Percentiles rank a stretch among this genome's conserved stretches.
Evolutionary conservation across 169 alveolate species (phyloP).

Genomic region (Plasmodium knowlesi): DNA sequence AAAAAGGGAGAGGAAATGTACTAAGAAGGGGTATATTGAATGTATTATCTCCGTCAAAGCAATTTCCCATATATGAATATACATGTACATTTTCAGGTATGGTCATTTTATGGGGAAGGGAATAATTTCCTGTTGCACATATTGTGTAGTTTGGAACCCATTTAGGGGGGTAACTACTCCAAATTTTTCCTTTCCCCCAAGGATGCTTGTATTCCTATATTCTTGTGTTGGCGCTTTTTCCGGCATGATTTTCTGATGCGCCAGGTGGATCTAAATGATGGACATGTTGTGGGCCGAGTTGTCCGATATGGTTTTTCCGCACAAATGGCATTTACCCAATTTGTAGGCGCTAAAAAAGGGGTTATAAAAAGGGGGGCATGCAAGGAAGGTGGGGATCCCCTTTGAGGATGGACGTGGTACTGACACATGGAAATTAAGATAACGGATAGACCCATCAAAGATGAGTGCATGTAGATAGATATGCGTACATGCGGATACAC

Average conservation of each 20-base stretch:
- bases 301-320: conserved; percentile 86
- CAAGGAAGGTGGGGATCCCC: neutral
- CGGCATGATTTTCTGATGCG: neutral
- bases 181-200: neutral
- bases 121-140: neutral
- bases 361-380: neutral
- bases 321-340: conserved; percentile 84
- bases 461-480: neutral
- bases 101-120: neutral
- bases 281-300: conserved; percentile 83
- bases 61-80: neutral
- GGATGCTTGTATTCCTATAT: neutral
- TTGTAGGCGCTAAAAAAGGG: conserved; percentile 78
- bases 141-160: neutral
- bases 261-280: conserved; percentile 53
- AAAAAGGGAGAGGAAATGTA: neutral
- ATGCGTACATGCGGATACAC: neutral
- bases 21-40: neutral
- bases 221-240: neutral
- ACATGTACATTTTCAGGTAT: neutral
- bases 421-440: too few relatives aligned
- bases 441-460: neutral
- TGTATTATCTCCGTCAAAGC: neutral
- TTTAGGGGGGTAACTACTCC: neutral
- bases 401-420: neutral